Evolutionary conservation across 2,329 filamentous ascomycete species (phyloP), one percentile per base, ranked within the genome.

Genomic region (Lachnellula subtilissima): DNA sequence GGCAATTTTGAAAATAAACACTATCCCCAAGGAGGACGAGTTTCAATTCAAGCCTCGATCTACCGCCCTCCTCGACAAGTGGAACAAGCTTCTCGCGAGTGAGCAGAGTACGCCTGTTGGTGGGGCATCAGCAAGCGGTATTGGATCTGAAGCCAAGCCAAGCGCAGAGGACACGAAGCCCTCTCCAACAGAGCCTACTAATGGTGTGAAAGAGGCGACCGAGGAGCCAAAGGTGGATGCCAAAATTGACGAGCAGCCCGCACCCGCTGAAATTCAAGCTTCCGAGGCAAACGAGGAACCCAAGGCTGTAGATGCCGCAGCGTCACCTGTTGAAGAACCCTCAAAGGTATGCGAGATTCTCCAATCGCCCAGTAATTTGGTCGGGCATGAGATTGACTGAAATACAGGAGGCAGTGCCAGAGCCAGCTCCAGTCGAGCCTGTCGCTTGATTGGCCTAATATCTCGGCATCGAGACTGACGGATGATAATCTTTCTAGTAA

Each of bases 11-110:
- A 97, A 96, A 77, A 79, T 99, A 8, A 45, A 45, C 36, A 80
- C 80, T 3, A 96, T 99, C 64, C 92, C 92, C 5, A 87, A 86
- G 59, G 94, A 99, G 62, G 89, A 92, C 37, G 89, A 96, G 63
- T 95, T 87, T 72, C 77, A 88, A 54, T 97, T 99, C 82, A 95
- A 94, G 76, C 78, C 85, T 62, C 87, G 94, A 51, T 92, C 91
- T 37, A 81, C 88, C 62, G 78, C 81, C 5, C 79, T 99, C 48
- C 78, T 97, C n/a, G 85, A 87, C 62, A 88, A 87, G 72, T 99
- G 94, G 94, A 95, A 88, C 72, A 87, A 88, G 71, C 80, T 91
- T 37, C 79, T 97, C n/a, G 82, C 83, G 36, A 76, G 75, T 15
- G 86, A 87, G 48, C 73, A 75, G 32, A 72, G 72, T 9, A 68